A percentile compares a stretch with the other conserved stretches of the same genome.
Conservation (phyloP, 495 filamentous ascomycete species). For the Aspergillus funiculosus region DNA sequence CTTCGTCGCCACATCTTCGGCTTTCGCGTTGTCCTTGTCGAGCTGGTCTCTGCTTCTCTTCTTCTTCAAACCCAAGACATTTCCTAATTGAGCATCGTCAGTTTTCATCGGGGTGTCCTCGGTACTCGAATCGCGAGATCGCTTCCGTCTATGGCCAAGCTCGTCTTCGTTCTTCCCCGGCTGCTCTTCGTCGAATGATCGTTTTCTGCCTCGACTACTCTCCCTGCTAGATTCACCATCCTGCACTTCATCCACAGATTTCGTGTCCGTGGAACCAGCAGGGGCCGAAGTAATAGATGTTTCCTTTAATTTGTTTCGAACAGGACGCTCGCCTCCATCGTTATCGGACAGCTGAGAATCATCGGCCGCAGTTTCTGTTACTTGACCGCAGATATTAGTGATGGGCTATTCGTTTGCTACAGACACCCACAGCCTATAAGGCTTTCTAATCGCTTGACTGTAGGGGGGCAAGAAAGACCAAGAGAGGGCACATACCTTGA, state of each 20-base stretch:
- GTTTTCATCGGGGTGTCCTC: constrained; percentile 10
- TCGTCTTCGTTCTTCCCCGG: constrained; percentile 26
- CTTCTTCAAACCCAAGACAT: constrained; percentile 38
- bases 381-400: background rate
- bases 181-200: constrained; percentile 51
- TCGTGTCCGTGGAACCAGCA: constrained; percentile 6
- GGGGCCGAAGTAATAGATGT: constrained; percentile 48
- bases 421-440: background rate
- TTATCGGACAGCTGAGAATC: constrained; percentile 40
- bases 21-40: constrained; percentile 35
- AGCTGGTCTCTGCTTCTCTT: constrained; percentile 51
- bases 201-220: constrained; percentile 47
- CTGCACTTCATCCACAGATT: background rate
- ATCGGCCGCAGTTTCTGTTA: constrained; percentile 21
- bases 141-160: constrained; percentile 33
- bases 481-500: constrained; percentile 13
- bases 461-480: no score
- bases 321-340: constrained; percentile 50
- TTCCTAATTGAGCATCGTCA: constrained; percentile 7
- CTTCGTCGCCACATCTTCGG: constrained; percentile 14
- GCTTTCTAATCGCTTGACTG: background rate
- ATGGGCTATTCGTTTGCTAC: background rate
- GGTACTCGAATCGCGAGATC: constrained; percentile 39
- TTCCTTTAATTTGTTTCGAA: constrained; percentile 57
- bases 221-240: constrained; percentile 16